Percentiles rank a stretch among this genome's conserved stretches.
Conservation (phyloP, 192 early-diverging fungal species). For the Umbelopsis sp. region DNA sequence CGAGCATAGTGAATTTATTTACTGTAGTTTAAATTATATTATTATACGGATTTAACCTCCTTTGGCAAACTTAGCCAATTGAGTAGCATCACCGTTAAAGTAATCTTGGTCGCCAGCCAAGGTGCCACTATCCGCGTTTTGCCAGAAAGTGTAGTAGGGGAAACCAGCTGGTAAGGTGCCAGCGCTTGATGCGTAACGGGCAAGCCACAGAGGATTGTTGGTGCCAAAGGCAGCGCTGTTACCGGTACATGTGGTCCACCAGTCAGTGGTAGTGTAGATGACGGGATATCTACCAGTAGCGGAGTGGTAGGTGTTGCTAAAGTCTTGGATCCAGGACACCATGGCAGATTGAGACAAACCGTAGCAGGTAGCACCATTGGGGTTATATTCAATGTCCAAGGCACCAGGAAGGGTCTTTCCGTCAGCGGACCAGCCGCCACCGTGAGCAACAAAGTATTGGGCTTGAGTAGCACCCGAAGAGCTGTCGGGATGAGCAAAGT, state of each 20-base stretch:
- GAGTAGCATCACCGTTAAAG: conserved; percentile 27
- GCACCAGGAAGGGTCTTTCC: conserved; percentile 41
- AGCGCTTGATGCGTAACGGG: conserved; percentile 22
- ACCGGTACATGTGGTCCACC: conserved; percentile 38
- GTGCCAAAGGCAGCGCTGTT: conserved; percentile 29
- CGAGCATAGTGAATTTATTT: too few species aligned
- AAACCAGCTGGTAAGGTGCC: conserved; percentile 33
- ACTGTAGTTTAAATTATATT: too few species aligned
- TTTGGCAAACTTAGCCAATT: conserved; percentile 18
- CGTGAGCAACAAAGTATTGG: conserved; percentile 32
- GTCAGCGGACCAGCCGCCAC: conserved; percentile 40
- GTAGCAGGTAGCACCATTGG: conserved; percentile 26
- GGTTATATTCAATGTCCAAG: conserved; percentile 34
- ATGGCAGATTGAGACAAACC: conserved; percentile 33
- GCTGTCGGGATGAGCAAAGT: conserved; percentile 32
- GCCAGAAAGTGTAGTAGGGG: conserved; percentile 29
- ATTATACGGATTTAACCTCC: neutral
- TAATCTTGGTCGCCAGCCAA: conserved; percentile 28
- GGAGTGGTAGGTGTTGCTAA: conserved; percentile 35
- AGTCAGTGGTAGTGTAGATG: conserved; percentile 41
- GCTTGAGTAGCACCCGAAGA: conserved; percentile 38
- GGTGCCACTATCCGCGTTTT: conserved; percentile 28
- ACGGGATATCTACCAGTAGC: conserved; percentile 32
- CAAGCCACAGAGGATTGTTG: conserved; percentile 40
- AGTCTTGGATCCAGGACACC: conserved; percentile 34